phyloP scores from a whole-genome alignment of 1,139 yeast species.

The Yamadazyma buinensis region DNA sequence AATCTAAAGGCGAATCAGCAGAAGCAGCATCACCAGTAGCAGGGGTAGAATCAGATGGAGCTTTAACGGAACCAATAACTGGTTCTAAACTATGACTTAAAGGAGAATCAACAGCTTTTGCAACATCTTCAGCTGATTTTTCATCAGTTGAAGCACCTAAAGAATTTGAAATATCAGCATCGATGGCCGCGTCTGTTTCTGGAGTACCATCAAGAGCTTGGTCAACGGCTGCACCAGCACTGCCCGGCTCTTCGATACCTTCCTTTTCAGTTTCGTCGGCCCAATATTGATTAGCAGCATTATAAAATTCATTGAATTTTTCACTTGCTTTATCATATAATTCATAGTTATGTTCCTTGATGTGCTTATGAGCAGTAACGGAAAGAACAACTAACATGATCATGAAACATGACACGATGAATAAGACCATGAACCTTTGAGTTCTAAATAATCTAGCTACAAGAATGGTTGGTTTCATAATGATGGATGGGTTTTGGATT shows the following conservation, averaged over 20 bases:
- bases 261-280: conserved; percentile 1
- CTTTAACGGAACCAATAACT: too few species aligned
- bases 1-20: too few species aligned
- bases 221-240: neutral
- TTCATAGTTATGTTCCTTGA: conserved; percentile 11
- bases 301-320: conserved; percentile 11
- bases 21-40: too few species aligned
- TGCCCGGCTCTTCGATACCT: neutral
- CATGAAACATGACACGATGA: conserved; percentile 21
- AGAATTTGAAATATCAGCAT: too few species aligned
- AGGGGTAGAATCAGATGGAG: too few species aligned
- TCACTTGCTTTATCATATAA: conserved; percentile 15
- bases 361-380: conserved; percentile 19
- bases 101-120: too few species aligned
- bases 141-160: too few species aligned
- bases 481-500: too few species aligned
- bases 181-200: neutral
- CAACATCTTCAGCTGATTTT: neutral
- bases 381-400: conserved; percentile 21
- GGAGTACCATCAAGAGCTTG: neutral
- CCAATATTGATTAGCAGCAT: conserved; percentile 6
- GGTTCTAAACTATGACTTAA: too few species aligned
- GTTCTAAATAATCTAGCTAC: conserved; percentile 28
- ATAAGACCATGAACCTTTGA: conserved; percentile 22
- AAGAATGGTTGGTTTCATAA: conserved; percentile 20